These are phyloP conservation scores for Pouteria campechiana DNA, from an alignment of 179 eudicot genomes.

Conservation along the genomic window DNA sequence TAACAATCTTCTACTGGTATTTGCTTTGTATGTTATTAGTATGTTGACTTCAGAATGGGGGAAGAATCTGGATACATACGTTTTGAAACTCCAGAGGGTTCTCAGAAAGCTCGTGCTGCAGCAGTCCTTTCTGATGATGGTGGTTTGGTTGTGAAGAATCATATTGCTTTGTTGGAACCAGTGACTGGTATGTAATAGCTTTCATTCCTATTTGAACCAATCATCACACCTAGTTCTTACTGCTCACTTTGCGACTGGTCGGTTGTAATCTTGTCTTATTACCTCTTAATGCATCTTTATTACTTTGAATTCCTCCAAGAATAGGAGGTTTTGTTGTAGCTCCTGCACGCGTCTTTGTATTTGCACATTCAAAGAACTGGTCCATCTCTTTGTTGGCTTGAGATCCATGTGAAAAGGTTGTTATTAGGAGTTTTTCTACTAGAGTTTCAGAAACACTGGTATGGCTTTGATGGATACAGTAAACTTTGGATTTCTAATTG, in stretches of 20 bases:
- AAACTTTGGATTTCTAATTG: too few relatives aligned
- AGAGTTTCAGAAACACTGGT: too few relatives aligned
- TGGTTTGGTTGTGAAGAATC: constrained; percentile 74
- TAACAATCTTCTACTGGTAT: constrained; percentile 1
- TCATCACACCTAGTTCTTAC: neutral
- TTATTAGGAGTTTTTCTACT: neutral
- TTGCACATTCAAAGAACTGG: neutral
- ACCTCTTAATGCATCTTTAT: neutral
- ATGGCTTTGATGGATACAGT: neutral
- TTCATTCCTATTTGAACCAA: neutral
- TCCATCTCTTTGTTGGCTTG: neutral
- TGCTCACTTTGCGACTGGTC: neutral
- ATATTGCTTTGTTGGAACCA: constrained; percentile 63
- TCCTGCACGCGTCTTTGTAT: too few relatives aligned
- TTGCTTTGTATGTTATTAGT: constrained; percentile 29
- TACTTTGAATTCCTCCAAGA: neutral
- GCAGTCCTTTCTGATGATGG: constrained; percentile 79
- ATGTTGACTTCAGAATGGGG: constrained; percentile 73
- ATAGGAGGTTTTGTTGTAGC: too few relatives aligned
- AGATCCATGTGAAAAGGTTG: neutral
- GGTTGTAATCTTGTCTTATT: neutral
- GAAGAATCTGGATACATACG: constrained; percentile 70
- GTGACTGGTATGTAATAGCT: constrained; percentile 57
- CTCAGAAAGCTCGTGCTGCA: constrained; percentile 92
- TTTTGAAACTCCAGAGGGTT: constrained; percentile 65